Conservation (phyloP, 108 stramenopile species). For the Stephanodiscus triporus region DNA sequence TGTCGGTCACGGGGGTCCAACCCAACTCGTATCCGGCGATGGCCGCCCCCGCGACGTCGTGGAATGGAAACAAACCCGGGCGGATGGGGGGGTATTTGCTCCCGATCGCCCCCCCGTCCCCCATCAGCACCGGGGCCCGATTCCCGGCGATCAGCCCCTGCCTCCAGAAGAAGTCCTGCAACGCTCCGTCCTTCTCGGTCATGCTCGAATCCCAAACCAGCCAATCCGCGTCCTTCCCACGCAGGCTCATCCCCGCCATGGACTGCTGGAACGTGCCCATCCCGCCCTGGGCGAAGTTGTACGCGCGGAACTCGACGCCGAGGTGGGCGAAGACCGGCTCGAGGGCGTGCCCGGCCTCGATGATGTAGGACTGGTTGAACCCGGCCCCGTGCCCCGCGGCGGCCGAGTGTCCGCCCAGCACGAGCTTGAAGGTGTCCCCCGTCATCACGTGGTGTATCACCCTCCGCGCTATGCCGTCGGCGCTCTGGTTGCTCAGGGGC, state of each 20-base stretch:
- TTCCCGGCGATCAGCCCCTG: constrained; percentile 54
- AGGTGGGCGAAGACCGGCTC: constrained; percentile 61
- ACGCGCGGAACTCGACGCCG: constrained; percentile 44
- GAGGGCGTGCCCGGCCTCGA: constrained; percentile 54
- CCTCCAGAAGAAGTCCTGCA: constrained; percentile 47
- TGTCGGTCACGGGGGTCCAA: constrained; percentile 33
- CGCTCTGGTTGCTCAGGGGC: constrained; percentile 15
- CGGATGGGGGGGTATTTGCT: no score
- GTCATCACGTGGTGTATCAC: constrained; percentile 64
- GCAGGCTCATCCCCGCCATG: constrained; percentile 42
- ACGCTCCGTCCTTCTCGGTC: constrained; percentile 24
- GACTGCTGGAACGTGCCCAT: constrained; percentile 52
- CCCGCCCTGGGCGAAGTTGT: constrained; percentile 58
- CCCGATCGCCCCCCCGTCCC: constrained; percentile 6
- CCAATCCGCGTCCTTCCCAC: constrained; percentile 48
- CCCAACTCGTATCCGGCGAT: constrained; percentile 16
- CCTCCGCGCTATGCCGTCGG: constrained; percentile 47
- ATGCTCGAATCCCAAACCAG: constrained; percentile 49
- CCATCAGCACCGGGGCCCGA: constrained; percentile 47
- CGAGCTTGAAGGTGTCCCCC: constrained; percentile 49
- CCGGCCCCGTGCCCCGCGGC: constrained; percentile 85
- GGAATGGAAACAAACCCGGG: no score
- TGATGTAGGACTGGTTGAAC: constrained; percentile 66
- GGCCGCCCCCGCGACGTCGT: constrained; percentile 18
- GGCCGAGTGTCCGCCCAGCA: constrained; percentile 72